These are phyloP conservation scores for Dacryopinax primogenitus DNA, from an alignment of 768 basidiomycete genomes.

Conservation along the genomic window DNA sequence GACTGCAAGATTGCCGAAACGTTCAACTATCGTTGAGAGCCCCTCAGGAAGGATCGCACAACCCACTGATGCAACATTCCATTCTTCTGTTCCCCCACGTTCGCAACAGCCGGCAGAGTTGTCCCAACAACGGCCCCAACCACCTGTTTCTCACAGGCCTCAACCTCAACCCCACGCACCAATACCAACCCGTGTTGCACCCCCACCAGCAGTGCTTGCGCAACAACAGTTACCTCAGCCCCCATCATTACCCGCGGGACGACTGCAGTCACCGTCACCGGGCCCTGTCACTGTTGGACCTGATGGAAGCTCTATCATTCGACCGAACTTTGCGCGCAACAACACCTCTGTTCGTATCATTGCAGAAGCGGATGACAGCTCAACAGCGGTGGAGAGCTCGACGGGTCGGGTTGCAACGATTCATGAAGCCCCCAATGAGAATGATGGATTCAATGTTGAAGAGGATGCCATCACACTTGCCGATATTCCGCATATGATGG, in stretches of 20 bases:
- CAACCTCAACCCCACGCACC: conserved; percentile 6
- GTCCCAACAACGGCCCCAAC: conserved; percentile 28
- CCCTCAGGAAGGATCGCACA: conserved; percentile 80
- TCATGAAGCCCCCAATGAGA: background rate
- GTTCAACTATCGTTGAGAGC: conserved; percentile 90
- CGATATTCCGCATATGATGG: conserved; percentile 86
- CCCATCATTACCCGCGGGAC: background rate
- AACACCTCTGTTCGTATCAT: conserved; percentile 84
- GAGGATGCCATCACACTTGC: conserved; percentile 86
- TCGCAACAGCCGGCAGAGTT: conserved; percentile 33
- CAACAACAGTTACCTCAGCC: background rate
- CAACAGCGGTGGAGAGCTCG: background rate
- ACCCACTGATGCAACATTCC: conserved; percentile 39
- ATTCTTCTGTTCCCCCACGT: conserved; percentile 21
- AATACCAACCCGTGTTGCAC: background rate
- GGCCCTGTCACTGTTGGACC: background rate
- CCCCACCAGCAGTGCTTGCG: background rate
- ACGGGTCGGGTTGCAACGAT: background rate
- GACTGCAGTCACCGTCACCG: conserved; percentile 4
- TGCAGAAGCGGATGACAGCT: background rate
- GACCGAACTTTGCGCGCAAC: conserved; percentile 60
- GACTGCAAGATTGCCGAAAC: conserved; percentile 79
- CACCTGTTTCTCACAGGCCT: background rate
- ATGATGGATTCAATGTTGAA: conserved; percentile 21
- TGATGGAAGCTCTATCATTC: conserved; percentile 27